Percentiles rank a stretch among this genome's conserved stretches.
Evolutionary conservation across 768 basidiomycete genomes (phyloP).

Genomic region (Serendipita sp.): DNA sequence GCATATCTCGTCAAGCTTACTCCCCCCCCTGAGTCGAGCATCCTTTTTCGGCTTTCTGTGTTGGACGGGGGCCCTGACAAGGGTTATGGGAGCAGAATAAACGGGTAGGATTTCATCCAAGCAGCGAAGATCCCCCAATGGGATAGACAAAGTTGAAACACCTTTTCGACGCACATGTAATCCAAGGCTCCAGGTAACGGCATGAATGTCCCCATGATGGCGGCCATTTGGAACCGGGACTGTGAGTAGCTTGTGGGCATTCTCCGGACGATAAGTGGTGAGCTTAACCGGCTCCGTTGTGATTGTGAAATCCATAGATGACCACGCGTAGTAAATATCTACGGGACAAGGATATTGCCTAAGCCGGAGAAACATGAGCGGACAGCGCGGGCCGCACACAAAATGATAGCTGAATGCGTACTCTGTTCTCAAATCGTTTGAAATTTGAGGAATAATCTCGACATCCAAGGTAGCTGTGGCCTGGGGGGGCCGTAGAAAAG

Average conservation of each 20-base stretch:
- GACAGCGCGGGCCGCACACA: conserved; percentile 21
- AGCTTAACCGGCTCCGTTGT: conserved; percentile 40
- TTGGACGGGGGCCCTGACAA: conserved; percentile 10
- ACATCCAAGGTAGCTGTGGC: neutral
- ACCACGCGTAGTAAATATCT: conserved; percentile 9
- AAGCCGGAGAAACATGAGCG: conserved; percentile 30
- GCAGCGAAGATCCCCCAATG: conserved; percentile 27
- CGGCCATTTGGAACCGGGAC: conserved; percentile 45
- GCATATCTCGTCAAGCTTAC: conserved; percentile 56
- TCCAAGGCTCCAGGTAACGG: conserved; percentile 51
- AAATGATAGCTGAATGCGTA: conserved; percentile 13
- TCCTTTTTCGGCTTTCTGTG: too few species aligned
- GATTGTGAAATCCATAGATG: conserved; percentile 13
- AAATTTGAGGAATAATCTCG: conserved; percentile 37
- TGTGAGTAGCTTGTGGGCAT: conserved; percentile 59
- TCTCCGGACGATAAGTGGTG: conserved; percentile 53
- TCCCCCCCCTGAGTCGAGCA: conserved; percentile 12
- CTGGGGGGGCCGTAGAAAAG: neutral
- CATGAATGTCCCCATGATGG: conserved; percentile 20
- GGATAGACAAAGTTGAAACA: conserved; percentile 20
- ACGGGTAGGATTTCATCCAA: conserved; percentile 43
- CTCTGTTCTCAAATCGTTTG: conserved; percentile 84
- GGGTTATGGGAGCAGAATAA: conserved; percentile 47
- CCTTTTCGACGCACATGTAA: conserved; percentile 27
- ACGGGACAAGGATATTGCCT: conserved; percentile 48